Conservation (phyloP, 495 filamentous ascomycete species). For the Talaromyces liani region DNA sequence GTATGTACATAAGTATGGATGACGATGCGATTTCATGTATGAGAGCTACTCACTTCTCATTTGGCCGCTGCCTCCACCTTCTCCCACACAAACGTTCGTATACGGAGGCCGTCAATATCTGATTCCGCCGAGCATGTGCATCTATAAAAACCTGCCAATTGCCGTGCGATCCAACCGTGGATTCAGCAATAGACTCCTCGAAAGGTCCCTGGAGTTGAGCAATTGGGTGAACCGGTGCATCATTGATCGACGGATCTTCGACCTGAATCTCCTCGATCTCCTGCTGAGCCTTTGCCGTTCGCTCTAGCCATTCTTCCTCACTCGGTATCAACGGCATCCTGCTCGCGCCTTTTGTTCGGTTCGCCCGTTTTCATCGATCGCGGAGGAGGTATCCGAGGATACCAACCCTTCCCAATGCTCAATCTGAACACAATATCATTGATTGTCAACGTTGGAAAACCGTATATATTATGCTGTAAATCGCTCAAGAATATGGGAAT, state of each 20-base stretch:
- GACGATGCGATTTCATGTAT: conserved; percentile 14
- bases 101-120: conserved; percentile 59
- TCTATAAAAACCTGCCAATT: conserved; percentile 50
- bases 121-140: conserved; percentile 58
- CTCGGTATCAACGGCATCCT: conserved; percentile 4
- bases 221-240: conserved; percentile 68
- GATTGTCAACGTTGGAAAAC: neutral
- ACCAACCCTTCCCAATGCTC: neutral
- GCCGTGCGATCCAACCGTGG: conserved; percentile 38
- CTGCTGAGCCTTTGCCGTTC: conserved; percentile 1
- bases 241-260: neutral
- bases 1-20: conserved; percentile 2
- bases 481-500: neutral
- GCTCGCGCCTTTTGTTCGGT: neutral
- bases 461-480: neutral
- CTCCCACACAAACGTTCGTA: conserved; percentile 58
- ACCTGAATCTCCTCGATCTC: neutral
- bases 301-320: conserved; percentile 7
- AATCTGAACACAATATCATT: neutral
- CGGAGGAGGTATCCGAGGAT: conserved; percentile 1
- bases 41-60: conserved; percentile 35
- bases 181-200: conserved; percentile 82
- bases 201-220: conserved; percentile 83
- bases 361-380: neutral
- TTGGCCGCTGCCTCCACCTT: conserved; percentile 64